Evolutionary conservation across 1,139 yeast species (phyloP), one percentile per base, ranked within the genome.

Genomic region (Hansenula lynferdii): DNA sequence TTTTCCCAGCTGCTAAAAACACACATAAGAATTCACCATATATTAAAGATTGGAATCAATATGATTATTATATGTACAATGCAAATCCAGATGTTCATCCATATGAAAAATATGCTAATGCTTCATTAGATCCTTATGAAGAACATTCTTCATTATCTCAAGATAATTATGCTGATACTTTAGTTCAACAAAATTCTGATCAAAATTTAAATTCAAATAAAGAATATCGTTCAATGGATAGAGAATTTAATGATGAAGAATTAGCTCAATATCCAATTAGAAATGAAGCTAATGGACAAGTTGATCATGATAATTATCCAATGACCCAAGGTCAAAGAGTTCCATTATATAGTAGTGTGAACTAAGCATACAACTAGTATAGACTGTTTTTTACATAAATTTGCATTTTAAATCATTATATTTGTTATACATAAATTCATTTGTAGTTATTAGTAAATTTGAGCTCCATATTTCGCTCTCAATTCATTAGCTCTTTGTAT

Each of bases 1-100:
- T 89, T 51, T 72, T 73, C 54, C 85, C 90, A 1, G 78, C 84
- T 24, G 77, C 80, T 26, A 53, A 54, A 42, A 33, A 30, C 8
- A 15, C 28, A 1, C 53, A 46, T 35, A 48, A 47, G 28, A 48
- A 53, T 37, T 39, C 37, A 8, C 54, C 50, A 24, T 42, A 44
- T 27, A 53, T 53, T 31, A 38, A 42, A n/a, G 42, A 47, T 16
- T 51, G 53, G 51, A 44, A 39, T 22, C 36, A 45, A 6, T 30
- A 43, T 15, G 54, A 51, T 4, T 53, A 38, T 36, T 53, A 51
- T 32, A 34, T 48, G 25, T 53, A 53, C 18, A 54, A 49, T 8
- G 31, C 41, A 19, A 17, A 37, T 8, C 17, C 21, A 11, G 22
- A 18, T 10, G 4, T n/a, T 5, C 32, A 36, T 19, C 31, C 28